These are phyloP conservation scores for Gelatoporia subvermispora DNA, from an alignment of 768 basidiomycete species.

Conservation along the genomic window DNA sequence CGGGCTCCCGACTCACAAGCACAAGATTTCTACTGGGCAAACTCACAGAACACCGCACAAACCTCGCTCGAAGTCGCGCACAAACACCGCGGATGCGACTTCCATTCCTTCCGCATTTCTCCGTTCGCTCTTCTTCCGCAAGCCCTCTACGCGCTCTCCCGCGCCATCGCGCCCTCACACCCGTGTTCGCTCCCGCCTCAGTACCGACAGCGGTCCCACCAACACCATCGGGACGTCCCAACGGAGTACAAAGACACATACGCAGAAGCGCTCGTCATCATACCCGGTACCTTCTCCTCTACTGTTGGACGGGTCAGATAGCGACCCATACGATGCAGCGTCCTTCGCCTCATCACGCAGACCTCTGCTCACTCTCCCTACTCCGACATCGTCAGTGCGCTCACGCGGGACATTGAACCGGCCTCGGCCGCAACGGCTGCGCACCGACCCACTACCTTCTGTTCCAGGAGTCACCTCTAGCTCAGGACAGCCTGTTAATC, in stretches of 20 bases:
- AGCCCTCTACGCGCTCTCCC: conserved; percentile 10
- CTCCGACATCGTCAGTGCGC: conserved; percentile 18
- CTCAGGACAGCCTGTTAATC: background rate
- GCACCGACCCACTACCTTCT: conserved; percentile 12
- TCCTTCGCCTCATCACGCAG: conserved; percentile 21
- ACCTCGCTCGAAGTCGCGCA: conserved; percentile 7
- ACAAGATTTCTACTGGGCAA: conserved; percentile 39
- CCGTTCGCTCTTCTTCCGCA: conserved; percentile 21
- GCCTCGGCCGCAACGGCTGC: conserved; percentile 5
- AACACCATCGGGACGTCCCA: too few relatives aligned
- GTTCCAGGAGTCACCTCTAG: conserved; percentile 1
- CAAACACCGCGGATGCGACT: conserved; percentile 8
- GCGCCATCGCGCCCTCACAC: conserved; percentile 7
- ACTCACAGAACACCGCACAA: conserved; percentile 24
- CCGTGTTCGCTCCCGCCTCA: conserved; percentile 10
- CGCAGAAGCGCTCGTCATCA: conserved; percentile 13
- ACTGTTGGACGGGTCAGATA: background rate
- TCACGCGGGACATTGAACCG: conserved; percentile 11
- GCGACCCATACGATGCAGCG: conserved; percentile 12
- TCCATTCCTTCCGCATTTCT: conserved; percentile 17
- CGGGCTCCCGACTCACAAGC: conserved; percentile 51
- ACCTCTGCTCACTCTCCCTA: conserved; percentile 6
- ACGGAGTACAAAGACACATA: background rate
- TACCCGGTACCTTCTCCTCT: conserved; percentile 5
- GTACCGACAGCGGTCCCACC: conserved; percentile 9